Base-by-base conservation (phyloP, 2,329 filamentous ascomycete genomes). In the Sphaerulina vaccinii region DNA sequence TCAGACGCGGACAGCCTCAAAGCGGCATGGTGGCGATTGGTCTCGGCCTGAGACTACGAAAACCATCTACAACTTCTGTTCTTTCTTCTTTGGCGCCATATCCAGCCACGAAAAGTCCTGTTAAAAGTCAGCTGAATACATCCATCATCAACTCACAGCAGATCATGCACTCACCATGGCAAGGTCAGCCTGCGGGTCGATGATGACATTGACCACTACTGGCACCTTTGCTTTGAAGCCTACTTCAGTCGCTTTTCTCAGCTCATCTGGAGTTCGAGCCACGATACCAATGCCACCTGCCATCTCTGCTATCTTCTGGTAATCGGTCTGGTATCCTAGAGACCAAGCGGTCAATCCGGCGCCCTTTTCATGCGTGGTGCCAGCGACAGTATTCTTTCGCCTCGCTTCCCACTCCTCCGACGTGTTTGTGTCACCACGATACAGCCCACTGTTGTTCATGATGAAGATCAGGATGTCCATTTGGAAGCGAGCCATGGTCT, bases 281-380 rank as follows among this genome's bases (percentile, higher is more conserved):
- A 79, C 69, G 57, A 71, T 78, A 2, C 79, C 80, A 45, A 73
- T 71, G 1, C 79, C 79, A 6, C 80, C 79, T 51, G 76, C 77
- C 69, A 77, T 78, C 48, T 78, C 73, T 1, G 78, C 78, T 35
- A 82, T 64, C 60, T 76, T 77, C 61, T 82, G 75, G 61, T 82
- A 83, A 13, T 73, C 66, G 0, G 78, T 79, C 63, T 82, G 76
- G 59, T 76, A 82, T 1, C 77, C 72, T 5, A 66, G 57, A n/a
- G 59, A 60, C 62, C 27, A 82, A 62, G 65, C 75, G 76, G 8
- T 77, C 75, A 52, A 73, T 74, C 49, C 78, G 66, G 46, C 80
- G 63, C 11, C 70, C 63, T 54, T 60, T 54, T 8, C 66, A 57
- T 46, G 68, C 49, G 55, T 62, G 45, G 52, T 62, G 10, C 70